A percentile compares a stretch with the other conserved stretches of the same genome.
These are phyloP conservation scores for Kockiozyma suomiensis DNA, from an alignment of 805 yeast species.

Conservation along the genomic window DNA sequence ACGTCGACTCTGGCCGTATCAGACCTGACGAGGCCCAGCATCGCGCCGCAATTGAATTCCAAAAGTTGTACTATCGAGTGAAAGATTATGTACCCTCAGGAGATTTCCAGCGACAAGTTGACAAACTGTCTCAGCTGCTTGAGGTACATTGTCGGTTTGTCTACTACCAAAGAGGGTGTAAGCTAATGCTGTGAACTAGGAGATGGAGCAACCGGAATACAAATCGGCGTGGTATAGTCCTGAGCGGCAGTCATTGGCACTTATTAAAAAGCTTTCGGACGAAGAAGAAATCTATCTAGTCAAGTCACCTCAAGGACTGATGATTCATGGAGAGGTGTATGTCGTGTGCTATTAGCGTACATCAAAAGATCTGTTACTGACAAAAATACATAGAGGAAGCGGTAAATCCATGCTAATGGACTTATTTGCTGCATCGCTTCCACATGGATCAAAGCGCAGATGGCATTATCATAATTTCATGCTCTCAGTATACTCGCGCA, in stretches of 20 bases:
- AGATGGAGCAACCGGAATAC: conserved; percentile 14
- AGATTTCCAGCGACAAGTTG: conserved; percentile 49
- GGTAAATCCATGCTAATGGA: conserved; percentile 78
- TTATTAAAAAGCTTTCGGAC: conserved; percentile 57
- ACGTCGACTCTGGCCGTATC: conserved; percentile 55
- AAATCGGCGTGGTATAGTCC: conserved; percentile 12
- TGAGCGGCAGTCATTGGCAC: conserved; percentile 40
- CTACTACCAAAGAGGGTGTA: neutral
- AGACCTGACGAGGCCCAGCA: conserved; percentile 60
- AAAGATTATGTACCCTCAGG: conserved; percentile 61
- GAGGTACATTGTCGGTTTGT: too few species aligned
- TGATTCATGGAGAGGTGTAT: conserved; percentile 48
- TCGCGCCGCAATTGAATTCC: conserved; percentile 65
- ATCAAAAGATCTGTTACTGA: neutral
- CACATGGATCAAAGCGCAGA: conserved; percentile 63
- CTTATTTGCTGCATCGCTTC: conserved; percentile 66
- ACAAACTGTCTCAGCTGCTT: conserved; percentile 40
- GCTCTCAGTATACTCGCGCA: conserved; percentile 65
- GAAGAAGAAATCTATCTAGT: conserved; percentile 60
- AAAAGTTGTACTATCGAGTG: conserved; percentile 58
- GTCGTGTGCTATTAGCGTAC: neutral
- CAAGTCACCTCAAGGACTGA: conserved; percentile 66
- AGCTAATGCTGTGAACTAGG: neutral
- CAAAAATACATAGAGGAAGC: conserved; percentile 49
- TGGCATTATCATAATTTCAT: conserved; percentile 75